Conservation (phyloP, 2,329 filamentous ascomycete genomes). For the Zymoseptoria brevis region DNA sequence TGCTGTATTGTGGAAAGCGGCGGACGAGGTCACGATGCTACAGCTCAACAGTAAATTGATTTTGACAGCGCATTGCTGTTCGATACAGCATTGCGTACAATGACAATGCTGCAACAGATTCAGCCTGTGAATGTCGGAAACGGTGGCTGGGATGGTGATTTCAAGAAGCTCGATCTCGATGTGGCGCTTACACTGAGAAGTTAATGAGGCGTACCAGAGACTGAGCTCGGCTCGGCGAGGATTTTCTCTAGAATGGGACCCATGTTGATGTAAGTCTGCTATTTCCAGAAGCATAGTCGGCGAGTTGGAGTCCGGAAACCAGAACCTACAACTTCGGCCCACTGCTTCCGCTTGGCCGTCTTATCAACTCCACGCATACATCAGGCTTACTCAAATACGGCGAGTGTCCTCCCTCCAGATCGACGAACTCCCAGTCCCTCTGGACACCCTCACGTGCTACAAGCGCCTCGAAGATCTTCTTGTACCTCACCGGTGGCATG, state of each 20-base stretch:
- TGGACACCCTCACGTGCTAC: slow-evolving; percentile 2
- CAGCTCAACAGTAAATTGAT: not conserved
- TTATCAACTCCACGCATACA: slow-evolving; percentile 8
- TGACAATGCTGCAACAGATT: not conserved
- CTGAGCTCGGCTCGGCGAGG: no score
- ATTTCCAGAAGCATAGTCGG: not conserved
- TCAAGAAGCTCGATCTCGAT: not conserved
- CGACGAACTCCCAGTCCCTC: slow-evolving; percentile 5
- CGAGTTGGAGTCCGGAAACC: not conserved
- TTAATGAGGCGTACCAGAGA: not conserved
- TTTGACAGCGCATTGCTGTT: no score
- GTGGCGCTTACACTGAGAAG: not conserved
- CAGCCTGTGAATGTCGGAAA: slow-evolving; percentile 2
- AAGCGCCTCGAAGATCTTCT: slow-evolving; percentile 3
- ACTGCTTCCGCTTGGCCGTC: not conserved
- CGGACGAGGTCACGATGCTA: not conserved
- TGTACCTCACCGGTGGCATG: not conserved
- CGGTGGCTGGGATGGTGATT: not conserved
- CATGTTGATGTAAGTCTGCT: no score
- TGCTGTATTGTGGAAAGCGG: not conserved
- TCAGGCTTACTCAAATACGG: slow-evolving; percentile 13
- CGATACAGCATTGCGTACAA: no score
- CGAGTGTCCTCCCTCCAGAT: slow-evolving; percentile 12
- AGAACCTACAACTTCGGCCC: not conserved
- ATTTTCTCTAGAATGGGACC: no score